Conservation (phyloP, 148 eudicot genomes). For the Rheum nobile region DNA sequence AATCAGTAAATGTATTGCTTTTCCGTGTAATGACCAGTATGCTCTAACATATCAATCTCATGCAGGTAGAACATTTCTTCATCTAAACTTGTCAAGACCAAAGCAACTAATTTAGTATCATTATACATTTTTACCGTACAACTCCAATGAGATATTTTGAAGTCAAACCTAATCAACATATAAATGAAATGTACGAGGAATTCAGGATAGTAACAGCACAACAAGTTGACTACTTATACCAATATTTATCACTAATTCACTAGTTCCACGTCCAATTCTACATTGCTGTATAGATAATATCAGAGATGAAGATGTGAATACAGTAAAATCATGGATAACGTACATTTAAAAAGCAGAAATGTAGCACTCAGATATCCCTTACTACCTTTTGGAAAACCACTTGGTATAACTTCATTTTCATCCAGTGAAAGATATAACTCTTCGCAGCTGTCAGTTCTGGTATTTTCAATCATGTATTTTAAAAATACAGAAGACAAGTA, state of each 20-base stretch:
- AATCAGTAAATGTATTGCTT: neutral
- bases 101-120: neutral
- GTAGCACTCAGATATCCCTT: neutral
- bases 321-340: neutral
- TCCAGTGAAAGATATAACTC: slow-evolving; percentile 56
- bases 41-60: neutral
- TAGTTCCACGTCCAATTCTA: neutral
- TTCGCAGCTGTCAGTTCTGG: slow-evolving; percentile 46
- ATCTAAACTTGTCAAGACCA: neutral
- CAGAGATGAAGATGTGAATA: neutral
- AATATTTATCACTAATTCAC: neutral
- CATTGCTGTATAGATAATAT: neutral
- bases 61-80: neutral
- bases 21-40: neutral
- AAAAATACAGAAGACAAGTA: slow-evolving; percentile 71
- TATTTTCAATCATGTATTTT: slow-evolving; percentile 64
- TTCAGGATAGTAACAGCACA: neutral
- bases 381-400: slow-evolving; percentile 42
- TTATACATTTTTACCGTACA: neutral
- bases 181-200: neutral
- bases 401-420: slow-evolving; percentile 49
- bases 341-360: neutral
- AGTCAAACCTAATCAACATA: neutral
- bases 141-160: neutral
- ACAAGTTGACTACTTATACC: neutral